phyloP scores from a whole-genome alignment of 352 stramenopile genomes.

The Blastocystis sp. region DNA sequence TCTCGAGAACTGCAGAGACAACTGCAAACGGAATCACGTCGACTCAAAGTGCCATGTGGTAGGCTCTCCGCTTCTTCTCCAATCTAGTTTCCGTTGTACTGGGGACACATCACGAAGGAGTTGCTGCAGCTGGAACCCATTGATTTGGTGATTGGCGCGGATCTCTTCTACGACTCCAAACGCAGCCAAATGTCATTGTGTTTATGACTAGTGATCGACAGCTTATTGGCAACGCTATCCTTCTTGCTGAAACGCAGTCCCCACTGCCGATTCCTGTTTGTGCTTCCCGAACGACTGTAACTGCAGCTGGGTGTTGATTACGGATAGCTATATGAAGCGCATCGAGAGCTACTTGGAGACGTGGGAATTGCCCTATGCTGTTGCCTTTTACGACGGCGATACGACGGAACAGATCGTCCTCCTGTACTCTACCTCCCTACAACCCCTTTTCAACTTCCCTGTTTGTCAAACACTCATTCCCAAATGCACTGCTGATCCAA shows the following conservation, averaged over 20 bases:
- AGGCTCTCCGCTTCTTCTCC: not conserved
- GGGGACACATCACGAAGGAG: not conserved
- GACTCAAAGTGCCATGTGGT: not conserved
- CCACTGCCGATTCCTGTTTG: conserved; percentile 31
- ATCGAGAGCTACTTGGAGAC: not conserved
- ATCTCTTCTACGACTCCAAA: conserved; percentile 45
- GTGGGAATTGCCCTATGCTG: not conserved
- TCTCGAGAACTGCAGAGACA: conserved; percentile 56
- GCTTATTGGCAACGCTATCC: conserved; percentile 32
- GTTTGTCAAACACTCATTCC: not conserved
- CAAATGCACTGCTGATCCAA: not conserved
- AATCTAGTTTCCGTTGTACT: conserved; percentile 42
- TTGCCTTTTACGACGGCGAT: not conserved
- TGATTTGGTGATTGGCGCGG: conserved; percentile 44
- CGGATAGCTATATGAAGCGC: not conserved
- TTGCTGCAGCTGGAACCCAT: not conserved
- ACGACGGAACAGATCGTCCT: conserved; percentile 1
- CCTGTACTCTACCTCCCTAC: not conserved
- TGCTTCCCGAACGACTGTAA: conserved; percentile 45
- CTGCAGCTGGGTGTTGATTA: not conserved
- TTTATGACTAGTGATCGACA: conserved; percentile 17
- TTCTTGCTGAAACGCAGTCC: conserved; percentile 14
- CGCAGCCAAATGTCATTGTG: not conserved
- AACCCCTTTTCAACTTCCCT: not conserved
- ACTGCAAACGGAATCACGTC: conserved; percentile 24